Base-by-base conservation (phyloP, 2,329 filamentous ascomycete genomes). In the Aspergillus pseudoglaucus region DNA sequence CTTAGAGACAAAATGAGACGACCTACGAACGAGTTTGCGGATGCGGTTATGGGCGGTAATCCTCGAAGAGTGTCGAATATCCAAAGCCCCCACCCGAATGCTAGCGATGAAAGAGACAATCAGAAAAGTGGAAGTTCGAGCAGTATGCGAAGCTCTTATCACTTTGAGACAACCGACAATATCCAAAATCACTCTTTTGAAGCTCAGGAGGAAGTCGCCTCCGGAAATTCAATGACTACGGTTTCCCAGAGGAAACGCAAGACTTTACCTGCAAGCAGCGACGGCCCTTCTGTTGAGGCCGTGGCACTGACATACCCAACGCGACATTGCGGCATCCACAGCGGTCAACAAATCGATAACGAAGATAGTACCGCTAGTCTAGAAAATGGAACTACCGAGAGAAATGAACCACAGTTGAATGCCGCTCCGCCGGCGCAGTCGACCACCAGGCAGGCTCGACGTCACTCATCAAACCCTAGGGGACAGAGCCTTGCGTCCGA, bases 1-100 rank as follows among this genome's bases (percentile, higher is more conserved):
- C 73, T 93, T 38, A 79, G 85, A 52, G 85, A 84, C 61, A 93
- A 93, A 70, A 90, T 93, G 87, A 80, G 88, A 49, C 79, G 88
- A 50, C 87, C 88, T 18, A 87, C 84, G 1, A 88, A 88, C 61
- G 82, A 88, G 54, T 68, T 90, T 8, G 80, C 85, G 32, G 86
- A 90, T 64, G 87, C 87, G 1, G 87, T 91, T 12, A 69, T 78
- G 9, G 82, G 79, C n/a, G 79, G 62, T 46, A 56, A 60, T 44
- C 54, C 60, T 48, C 58, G 67, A 71, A 74, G 57, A 73, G 74
- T 32, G 46, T 79, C 52, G 66, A 78, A 59, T 60, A 77, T 64
- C 41, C 58, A 57, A 27, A 39, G 69, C 70, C 55, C 71, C 69
- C 57, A 72, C 71, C 65, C 75, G 64, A 44, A 65, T 64, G 47